phyloP scores from a whole-genome alignment of 257 asterid genomes.

The Gentiana dahurica region DNA sequence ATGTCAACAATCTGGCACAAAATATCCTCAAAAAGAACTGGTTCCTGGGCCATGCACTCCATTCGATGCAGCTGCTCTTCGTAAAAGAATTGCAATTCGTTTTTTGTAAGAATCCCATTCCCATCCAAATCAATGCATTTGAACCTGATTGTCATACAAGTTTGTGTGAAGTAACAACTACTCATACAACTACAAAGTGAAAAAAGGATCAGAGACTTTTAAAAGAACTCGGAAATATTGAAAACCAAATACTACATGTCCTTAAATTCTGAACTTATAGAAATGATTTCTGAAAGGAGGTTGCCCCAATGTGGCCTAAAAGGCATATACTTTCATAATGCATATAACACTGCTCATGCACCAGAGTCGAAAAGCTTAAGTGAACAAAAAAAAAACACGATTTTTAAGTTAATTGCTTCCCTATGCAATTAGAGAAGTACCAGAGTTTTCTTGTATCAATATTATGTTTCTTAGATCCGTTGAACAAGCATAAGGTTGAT shows the following conservation, averaged over 20 bases:
- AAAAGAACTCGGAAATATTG: too few relatives aligned
- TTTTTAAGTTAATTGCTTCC: conserved; percentile 1
- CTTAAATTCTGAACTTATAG: too few relatives aligned
- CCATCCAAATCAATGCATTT: conserved; percentile 99
- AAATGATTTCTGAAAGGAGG: too few relatives aligned
- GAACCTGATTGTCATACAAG: conserved; percentile 52
- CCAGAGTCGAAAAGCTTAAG: neutral
- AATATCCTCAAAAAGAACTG: conserved; percentile 98
- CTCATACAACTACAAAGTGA: too few relatives aligned
- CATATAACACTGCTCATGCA: neutral
- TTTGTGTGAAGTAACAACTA: too few relatives aligned
- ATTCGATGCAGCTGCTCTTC: conserved; percentile 99
- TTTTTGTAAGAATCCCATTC: conserved; percentile 86
- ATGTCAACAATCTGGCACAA: conserved; percentile 97
- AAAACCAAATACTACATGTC: too few relatives aligned
- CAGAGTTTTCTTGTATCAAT: too few relatives aligned
- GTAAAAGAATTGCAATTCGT: conserved; percentile 93
- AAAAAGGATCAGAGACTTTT: too few relatives aligned
- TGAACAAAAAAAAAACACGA: neutral
- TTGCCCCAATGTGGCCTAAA: too few relatives aligned
- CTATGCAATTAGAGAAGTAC: neutral
- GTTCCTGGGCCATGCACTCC: conserved; percentile 99
- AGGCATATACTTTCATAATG: neutral
- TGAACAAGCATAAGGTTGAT: too few relatives aligned
- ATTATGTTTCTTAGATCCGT: too few relatives aligned